phyloP scores from a whole-genome alignment of 225 moss, liverwort and hornwort species.

The Takakia lepidozioides region DNA sequence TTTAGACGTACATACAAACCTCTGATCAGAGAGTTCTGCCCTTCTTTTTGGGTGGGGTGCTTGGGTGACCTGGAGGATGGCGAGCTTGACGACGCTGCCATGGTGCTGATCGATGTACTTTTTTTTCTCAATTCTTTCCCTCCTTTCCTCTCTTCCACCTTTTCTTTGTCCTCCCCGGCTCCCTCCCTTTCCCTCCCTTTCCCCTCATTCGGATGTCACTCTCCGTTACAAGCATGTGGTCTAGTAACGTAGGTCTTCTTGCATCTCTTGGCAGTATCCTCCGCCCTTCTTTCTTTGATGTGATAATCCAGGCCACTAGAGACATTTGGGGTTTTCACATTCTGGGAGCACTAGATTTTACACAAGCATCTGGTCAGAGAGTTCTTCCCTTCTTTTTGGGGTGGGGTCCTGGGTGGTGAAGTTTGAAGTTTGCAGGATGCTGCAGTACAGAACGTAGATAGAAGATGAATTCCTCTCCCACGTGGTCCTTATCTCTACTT shows the following conservation, averaged over 20 bases:
- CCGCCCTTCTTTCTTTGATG: no score
- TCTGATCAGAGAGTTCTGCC: constrained; percentile 4
- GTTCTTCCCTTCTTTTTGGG: constrained; percentile 23
- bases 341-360: no score
- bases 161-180: constrained; percentile 7
- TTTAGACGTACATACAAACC: no score
- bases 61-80: constrained; percentile 95
- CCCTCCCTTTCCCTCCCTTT: constrained; percentile 6
- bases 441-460: constrained; percentile 72
- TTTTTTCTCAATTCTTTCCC: constrained; percentile 12
- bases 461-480: constrained; percentile 34
- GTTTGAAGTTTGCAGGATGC: constrained; percentile 68
- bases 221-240: no score
- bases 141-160: neutral
- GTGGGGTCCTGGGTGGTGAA: constrained; percentile 46
- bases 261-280: no score
- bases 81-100: constrained; percentile 99
- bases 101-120: constrained; percentile 67
- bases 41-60: constrained; percentile 30
- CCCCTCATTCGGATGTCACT: no score
- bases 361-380: neutral
- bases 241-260: no score
- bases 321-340: no score
- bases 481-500: no score
- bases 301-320: no score